Percentiles rank a stretch among this genome's conserved stretches.
phyloP scores from a whole-genome alignment of 2,329 filamentous ascomycete species.

The Diaporthe destruens region DNA sequence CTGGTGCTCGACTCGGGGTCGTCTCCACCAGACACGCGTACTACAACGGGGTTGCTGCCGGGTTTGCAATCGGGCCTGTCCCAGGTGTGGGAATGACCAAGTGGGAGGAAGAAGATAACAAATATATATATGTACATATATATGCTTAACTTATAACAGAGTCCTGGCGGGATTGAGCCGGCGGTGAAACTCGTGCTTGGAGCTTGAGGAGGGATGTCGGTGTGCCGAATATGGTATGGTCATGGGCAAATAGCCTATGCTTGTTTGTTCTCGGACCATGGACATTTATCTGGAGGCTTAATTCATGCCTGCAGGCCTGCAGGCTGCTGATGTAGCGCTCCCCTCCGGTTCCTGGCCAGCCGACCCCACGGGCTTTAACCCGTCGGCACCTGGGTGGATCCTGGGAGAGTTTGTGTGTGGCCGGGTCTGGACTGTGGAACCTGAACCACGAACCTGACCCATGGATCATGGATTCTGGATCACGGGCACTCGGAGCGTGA shows the following conservation, averaged over 20 bases:
- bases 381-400: constrained; percentile 19
- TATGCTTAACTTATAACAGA: too few relatives aligned
- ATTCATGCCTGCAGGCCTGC: constrained; percentile 20
- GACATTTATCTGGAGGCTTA: constrained; percentile 23
- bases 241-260: constrained; percentile 11
- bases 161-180: background rate
- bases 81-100: background rate
- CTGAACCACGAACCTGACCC: background rate
- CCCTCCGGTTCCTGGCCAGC: background rate
- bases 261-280: constrained; percentile 6
- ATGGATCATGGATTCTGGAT: background rate
- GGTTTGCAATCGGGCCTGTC: background rate
- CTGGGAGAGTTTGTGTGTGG: background rate
- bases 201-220: constrained; percentile 12
- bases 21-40: constrained; percentile 27
- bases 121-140: constrained; percentile 27
- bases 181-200: constrained; percentile 27
- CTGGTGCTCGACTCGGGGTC: constrained; percentile 5
- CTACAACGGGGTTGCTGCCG: constrained; percentile 15
- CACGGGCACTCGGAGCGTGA: constrained; percentile 7
- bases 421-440: background rate
- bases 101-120: too few relatives aligned
- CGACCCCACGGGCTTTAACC: background rate
- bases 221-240: constrained; percentile 21
- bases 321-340: background rate